Percentiles rank a stretch among this genome's conserved stretches.
phyloP scores from a whole-genome alignment of 2,329 filamentous ascomycete species.

The Beauveria rudraprayagi region DNA sequence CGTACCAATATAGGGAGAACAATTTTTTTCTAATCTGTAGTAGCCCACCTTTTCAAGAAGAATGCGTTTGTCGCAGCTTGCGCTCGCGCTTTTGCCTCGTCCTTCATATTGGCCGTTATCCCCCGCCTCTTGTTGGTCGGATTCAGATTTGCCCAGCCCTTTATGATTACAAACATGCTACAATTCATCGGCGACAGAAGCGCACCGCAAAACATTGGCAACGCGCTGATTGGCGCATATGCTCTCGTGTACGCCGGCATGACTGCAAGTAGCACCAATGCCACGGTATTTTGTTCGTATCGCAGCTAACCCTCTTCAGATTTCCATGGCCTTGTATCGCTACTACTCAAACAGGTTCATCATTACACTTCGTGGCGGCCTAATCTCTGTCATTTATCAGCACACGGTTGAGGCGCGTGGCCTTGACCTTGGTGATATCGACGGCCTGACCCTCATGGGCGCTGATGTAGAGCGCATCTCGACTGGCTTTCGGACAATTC shows the following conservation, averaged over 20 bases:
- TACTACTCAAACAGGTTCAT: slow-evolving; percentile 1
- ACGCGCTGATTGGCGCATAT: slow-evolving; percentile 31
- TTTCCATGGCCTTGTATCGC: neutral
- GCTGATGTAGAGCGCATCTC: slow-evolving; percentile 35
- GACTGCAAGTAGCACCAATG: slow-evolving; percentile 22
- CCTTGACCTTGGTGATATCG: neutral
- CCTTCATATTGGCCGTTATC: slow-evolving; percentile 17
- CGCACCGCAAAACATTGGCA: slow-evolving; percentile 17
- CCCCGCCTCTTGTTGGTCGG: slow-evolving; percentile 22
- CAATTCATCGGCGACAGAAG: slow-evolving; percentile 18
- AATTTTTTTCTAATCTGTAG: neutral
- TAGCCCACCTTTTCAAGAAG: slow-evolving; percentile 2
- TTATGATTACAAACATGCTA: slow-evolving; percentile 27
- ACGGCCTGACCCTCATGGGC: slow-evolving; percentile 32
- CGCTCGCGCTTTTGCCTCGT: slow-evolving; percentile 8
- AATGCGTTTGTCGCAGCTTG: slow-evolving; percentile 12
- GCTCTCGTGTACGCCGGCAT: slow-evolving; percentile 33
- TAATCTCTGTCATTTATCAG: slow-evolving; percentile 2
- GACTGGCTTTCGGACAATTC: slow-evolving; percentile 26
- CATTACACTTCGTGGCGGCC: neutral
- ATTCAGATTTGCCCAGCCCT: slow-evolving; percentile 32
- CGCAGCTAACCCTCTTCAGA: neutral
- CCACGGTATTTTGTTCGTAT: neutral
- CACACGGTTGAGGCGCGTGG: neutral
- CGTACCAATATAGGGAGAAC: too few relatives aligned